Base-by-base conservation (phyloP, 2,329 filamentous ascomycete genomes). In the Nakataea oryzae region DNA sequence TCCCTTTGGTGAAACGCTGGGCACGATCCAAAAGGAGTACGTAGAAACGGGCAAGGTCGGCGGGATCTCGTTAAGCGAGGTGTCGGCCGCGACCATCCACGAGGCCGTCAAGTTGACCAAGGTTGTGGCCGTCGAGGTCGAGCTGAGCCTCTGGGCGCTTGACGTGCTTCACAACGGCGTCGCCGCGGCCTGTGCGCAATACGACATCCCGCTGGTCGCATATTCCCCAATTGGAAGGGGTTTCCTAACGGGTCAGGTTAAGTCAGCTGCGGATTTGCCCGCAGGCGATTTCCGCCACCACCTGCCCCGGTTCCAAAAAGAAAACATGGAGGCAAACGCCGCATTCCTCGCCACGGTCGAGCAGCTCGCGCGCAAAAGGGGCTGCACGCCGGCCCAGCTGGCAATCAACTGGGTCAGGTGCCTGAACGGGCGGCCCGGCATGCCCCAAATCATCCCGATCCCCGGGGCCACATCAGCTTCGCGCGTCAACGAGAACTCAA, bases 201-300 rank as follows among this genome's bases (percentile, higher is more conserved):
- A 84, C 24, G 75, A 74, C 27, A 86, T 87, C 58, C 79, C 83
- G 0, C 74, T 87, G 56, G 68, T 86, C 3, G 82, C 81, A 1
- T 86, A 72, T 64, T 62, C 86, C 57, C 89, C 90, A 1, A 77
- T 92, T 0, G 86, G 88, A 5, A 76, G 82, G 29, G 80, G 81
- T 1, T 41, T 64, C 28, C 34, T 66, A 54, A 63, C 62, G 3
- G 64, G 62, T 27, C 24, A 62, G 30, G 29, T 66, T 61, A 63
- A 75, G 67, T 76, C 70, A 3, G 64, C 64, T 0, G 74, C 76
- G 26, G 81, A 84, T 65, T 69, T 84, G 27, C 73, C 74, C 0
- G 73, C 78, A 32, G 74, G 73, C 27, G 62, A 63, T 29, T 34
- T 60, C 3, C 50, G 62, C 26, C 34, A 50, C 11, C 27, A 57